Evolutionary conservation across 78 protist species (phyloP), one percentile per base, ranked within the genome.

Genomic region (Capsaspora owczarzaki): DNA sequence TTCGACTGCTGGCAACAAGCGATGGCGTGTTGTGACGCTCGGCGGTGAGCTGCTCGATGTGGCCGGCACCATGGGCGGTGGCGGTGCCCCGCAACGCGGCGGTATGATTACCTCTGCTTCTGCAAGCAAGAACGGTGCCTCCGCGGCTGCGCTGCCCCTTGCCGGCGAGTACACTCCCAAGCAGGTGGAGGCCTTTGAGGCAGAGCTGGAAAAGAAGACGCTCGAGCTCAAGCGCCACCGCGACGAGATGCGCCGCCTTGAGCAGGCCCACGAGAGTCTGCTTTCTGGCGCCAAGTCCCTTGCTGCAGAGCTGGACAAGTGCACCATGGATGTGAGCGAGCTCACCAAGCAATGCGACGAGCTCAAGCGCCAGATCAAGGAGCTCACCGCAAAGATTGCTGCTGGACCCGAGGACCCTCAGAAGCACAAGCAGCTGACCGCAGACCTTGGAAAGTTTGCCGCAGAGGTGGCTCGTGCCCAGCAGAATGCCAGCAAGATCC

Each of bases 31-130:
- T 8, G 99, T 98, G 33, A 96, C 99, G 10, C 81, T 93, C 23
- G 85, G 42, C 25, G 99, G 99, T 27, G 82, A 90, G 35, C 76
- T 98, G 41, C 89, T 98, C 77, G 99, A 98, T 60, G 31, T 84
- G 10, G 60, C 90, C 44, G 99, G 99, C 27, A 90, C 99, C 31
- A 98, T 98, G 98, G 99, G 99, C 33, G 99, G 99, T 37, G 99
- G 99, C 41, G 69, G 23, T 42, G 44, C 61, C 37, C 90, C 82
- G 20, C 29, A 5, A 40, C 78, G 86, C 0, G 94, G 98, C 60
- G 86, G 88, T 70, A 92, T 92, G 93, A 27, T 40, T n/a, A n/a
- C n/a, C n/a, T n/a, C n/a, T n/a, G n/a, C n/a, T n/a, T n/a, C n/a
- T n/a, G n/a, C n/a, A n/a, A n/a, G n/a, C n/a, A n/a, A n/a, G n/a